Percentiles rank a stretch among this genome's conserved stretches.
These are phyloP conservation scores for Aspergillus spinulosporus DNA, from an alignment of 2,329 filamentous ascomycete genomes.

Conservation along the genomic window DNA sequence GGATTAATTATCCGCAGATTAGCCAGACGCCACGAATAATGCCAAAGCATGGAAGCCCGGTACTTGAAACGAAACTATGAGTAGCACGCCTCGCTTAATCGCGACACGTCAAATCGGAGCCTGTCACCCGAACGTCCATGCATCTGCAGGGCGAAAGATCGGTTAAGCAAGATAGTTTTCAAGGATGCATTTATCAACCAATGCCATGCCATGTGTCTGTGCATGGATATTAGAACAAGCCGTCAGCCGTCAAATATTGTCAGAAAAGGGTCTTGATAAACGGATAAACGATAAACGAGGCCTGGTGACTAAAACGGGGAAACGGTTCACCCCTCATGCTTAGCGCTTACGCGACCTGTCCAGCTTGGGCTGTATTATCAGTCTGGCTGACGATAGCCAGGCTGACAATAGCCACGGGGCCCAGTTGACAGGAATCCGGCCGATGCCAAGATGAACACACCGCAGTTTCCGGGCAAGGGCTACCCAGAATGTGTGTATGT, in stretches of 20 bases:
- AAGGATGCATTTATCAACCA: background rate
- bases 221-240: background rate
- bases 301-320: background rate
- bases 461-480: too few species aligned
- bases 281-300: background rate
- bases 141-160: background rate
- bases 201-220: background rate
- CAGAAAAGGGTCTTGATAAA: too few species aligned
- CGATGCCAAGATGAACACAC: background rate
- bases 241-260: too few species aligned
- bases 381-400: background rate
- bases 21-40: background rate
- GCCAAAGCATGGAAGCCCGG: background rate
- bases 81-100: background rate
- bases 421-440: background rate
- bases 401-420: too few species aligned
- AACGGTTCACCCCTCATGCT: background rate
- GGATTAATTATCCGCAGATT: background rate
- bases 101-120: background rate
- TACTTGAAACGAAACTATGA: too few species aligned
- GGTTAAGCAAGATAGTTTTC: background rate
- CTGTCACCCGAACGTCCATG: background rate
- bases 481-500: too few species aligned
- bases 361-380: background rate
- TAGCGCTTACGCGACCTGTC: background rate